Evolutionary conservation across 2,329 filamentous ascomycete genomes (phyloP).

Genomic region (Chrysosporium queenslandicum): DNA sequence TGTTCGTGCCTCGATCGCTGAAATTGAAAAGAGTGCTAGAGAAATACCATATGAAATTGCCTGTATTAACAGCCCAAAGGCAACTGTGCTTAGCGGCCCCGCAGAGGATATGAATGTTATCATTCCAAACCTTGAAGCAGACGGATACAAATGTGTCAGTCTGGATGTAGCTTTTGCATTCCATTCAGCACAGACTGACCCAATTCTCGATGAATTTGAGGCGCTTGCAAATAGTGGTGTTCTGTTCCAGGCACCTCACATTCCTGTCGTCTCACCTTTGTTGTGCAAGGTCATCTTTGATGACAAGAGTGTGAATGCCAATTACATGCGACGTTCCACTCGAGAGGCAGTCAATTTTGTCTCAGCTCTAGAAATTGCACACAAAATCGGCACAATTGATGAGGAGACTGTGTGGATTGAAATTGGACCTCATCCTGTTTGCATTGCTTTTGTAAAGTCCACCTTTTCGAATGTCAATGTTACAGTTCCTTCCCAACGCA

Average conservation of each 20-base stretch:
- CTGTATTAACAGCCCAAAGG: conserved; percentile 65
- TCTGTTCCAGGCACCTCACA: conserved; percentile 47
- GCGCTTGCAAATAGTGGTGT: conserved; percentile 41
- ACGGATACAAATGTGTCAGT: conserved; percentile 51
- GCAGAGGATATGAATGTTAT: conserved; percentile 50
- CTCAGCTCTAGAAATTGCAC: conserved; percentile 50
- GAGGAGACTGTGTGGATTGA: conserved; percentile 62
- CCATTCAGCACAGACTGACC: conserved; percentile 56
- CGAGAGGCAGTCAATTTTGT: conserved; percentile 62
- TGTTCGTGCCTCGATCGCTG: conserved; percentile 36
- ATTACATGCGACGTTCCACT: conserved; percentile 56
- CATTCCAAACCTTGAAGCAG: conserved; percentile 39
- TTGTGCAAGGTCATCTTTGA: conserved; percentile 51
- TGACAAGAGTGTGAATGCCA: conserved; percentile 46
- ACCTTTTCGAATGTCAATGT: conserved; percentile 47
- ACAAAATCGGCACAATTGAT: conserved; percentile 50
- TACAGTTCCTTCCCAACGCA: conserved; percentile 52
- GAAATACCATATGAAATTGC: conserved; percentile 46
- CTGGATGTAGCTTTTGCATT: conserved; percentile 58
- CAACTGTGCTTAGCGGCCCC: conserved; percentile 61
- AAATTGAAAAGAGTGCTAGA: conserved; percentile 39
- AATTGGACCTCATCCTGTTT: conserved; percentile 63
- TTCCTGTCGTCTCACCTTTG: conserved; percentile 60
- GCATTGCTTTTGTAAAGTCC: conserved; percentile 57
- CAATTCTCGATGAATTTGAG: conserved; percentile 53